These are phyloP conservation scores for Secale cereale DNA, from an alignment of 176 grass and related monocot genomes.

Conservation along the genomic window DNA sequence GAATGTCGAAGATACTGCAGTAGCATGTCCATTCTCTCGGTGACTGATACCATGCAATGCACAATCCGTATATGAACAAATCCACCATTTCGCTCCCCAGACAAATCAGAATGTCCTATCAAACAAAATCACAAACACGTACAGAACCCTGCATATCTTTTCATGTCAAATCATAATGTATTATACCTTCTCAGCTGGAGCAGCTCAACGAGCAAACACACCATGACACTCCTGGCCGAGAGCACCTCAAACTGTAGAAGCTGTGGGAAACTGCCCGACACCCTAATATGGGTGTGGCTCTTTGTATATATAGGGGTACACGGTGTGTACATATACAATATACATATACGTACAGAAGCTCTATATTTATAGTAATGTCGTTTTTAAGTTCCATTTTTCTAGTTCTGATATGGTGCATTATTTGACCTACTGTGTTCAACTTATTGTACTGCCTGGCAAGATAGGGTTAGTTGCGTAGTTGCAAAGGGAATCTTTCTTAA, in stretches of 20 bases:
- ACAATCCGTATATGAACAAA: slow-evolving; percentile 28
- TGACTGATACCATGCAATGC: not conserved
- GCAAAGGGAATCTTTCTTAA: not conserved
- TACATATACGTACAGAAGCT: no score
- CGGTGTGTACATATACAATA: no score
- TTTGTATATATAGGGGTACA: no score
- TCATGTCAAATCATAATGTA: not conserved
- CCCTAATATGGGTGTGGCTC: no score
- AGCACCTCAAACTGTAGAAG: slow-evolving; percentile 31
- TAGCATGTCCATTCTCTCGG: slow-evolving; percentile 35
- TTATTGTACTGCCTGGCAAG: not conserved
- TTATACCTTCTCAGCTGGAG: slow-evolving; percentile 42
- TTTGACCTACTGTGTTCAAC: not conserved
- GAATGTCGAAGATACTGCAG: slow-evolving; percentile 34
- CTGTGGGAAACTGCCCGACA: no score
- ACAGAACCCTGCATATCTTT: not conserved
- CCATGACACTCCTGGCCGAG: slow-evolving; percentile 15
- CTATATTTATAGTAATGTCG: no score
- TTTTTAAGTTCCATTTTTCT: not conserved
- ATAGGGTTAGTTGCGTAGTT: not conserved
- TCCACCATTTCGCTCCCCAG: slow-evolving; percentile 32
- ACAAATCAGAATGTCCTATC: not conserved
- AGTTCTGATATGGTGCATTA: slow-evolving; percentile 2
- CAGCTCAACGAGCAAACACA: slow-evolving; percentile 40
- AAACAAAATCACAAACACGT: not conserved